Base-by-base conservation (phyloP, 345 rosid species). In the Sonneratia caseolaris region DNA sequence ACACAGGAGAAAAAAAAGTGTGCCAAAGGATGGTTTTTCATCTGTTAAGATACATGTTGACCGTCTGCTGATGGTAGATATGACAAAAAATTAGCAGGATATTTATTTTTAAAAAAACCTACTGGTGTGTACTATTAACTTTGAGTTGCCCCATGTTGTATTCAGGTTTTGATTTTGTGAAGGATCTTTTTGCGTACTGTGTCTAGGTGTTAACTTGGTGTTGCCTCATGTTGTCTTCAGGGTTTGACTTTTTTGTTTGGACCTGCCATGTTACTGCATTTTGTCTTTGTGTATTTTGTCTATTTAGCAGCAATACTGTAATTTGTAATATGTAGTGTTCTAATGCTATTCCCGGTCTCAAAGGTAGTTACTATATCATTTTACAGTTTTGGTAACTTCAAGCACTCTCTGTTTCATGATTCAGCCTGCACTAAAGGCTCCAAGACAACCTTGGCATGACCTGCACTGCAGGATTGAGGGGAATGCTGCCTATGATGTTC, bases 401-500 rank as follows among this genome's bases (percentile, higher is more conserved):
- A 57, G 32, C 64, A 53, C n/a, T 64, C 69, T 72, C 62, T 64
- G 7, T 68, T 40, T 67, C 51, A 68, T 71, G 72, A 37, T 69
- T 72, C 76, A 93, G 98, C 79, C 78, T 74, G 88, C 82, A 59
- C 72, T 79, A 49, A 87, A 86, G 81, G 97, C 95, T 68, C 97
- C 97, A 65, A 89, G 98, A 80, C 90, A 94, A 78, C 96, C 98
- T 45, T 91, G 98, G 98, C 98, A 94, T 72, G 98, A 94, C 78
- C 81, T 88, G 84, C 98, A 94, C 75, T 87, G 96, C 83, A 84
- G 77, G 80, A 80, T 93, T 71, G 98, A 93, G 12, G 98, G 98
- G 42, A 93, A 97, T 72, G 98, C 98, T 43, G 98, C 93, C 57
- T 93, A 91, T 82, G 98, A 93, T 72, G 89, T 89, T 73, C 96